phyloP scores from a whole-genome alignment of 2,329 filamentous ascomycete genomes.

The Alternaria hordeiaustralica region DNA sequence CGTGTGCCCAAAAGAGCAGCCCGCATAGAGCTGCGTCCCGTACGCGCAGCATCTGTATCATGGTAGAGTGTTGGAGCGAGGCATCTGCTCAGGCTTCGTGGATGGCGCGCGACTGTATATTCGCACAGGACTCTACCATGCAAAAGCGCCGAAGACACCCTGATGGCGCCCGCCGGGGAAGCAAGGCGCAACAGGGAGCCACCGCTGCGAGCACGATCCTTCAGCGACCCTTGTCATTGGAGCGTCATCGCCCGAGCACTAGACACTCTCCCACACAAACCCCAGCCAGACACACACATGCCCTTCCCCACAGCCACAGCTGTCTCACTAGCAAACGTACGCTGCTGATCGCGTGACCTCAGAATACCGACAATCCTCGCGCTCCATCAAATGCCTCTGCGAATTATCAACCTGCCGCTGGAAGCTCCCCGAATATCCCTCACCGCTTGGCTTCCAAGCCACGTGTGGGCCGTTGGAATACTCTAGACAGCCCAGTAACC shows the following conservation, averaged over 20 bases:
- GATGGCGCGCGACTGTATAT: constrained; percentile 23
- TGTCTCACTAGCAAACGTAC: background rate
- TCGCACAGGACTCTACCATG: background rate
- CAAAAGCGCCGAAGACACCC: constrained; percentile 21
- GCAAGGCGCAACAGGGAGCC: constrained; percentile 18
- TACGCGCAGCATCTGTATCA: constrained; percentile 29
- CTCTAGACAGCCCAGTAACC: background rate
- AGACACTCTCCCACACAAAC: constrained; percentile 4
- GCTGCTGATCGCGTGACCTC: background rate
- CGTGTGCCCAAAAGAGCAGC: constrained; percentile 35
- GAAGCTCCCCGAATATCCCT: background rate
- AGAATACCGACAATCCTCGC: background rate
- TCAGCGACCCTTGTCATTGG: constrained; percentile 28
- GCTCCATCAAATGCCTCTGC: background rate
- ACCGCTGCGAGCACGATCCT: constrained; percentile 29
- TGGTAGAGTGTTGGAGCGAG: background rate
- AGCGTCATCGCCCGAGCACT: constrained; percentile 22
- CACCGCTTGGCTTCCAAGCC: background rate
- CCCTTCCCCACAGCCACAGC: constrained; percentile 1
- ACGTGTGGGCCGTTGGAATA: constrained; percentile 2
- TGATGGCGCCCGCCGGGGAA: constrained; percentile 23
- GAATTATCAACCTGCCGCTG: background rate
- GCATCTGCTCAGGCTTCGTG: background rate
- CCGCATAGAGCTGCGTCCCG: constrained; percentile 34
- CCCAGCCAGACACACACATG: constrained; percentile 5